Evolutionary conservation across 164 flowering plant genomes (phyloP), one percentile per base, ranked within the genome.

Genomic region (Brasenia schreberi): DNA sequence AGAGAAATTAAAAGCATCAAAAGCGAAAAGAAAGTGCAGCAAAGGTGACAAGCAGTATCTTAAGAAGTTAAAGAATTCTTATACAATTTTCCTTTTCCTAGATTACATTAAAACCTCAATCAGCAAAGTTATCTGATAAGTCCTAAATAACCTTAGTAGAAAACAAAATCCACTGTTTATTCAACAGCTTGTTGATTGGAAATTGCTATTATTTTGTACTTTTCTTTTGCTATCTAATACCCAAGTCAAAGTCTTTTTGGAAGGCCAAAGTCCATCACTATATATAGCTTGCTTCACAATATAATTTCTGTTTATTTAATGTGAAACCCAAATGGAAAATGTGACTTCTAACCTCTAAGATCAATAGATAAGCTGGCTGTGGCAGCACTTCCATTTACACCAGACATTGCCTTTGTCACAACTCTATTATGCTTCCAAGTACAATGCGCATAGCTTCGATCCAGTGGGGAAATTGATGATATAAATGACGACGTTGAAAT

Each of bases 301-400:
- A 60, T 1, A 60, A 60, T 6, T n/a, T 9, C 4, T n/a, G 7
- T 1, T 60, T 19, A 17, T 17, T 9, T 60, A 11, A 60, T 1
- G 27, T 7, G 6, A 60, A 60, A 60, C 27, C 10, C 7, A 60
- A 19, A 60, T 6, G 9, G 9, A 60, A 17, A 61, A 61, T 58
- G 18, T 18, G 33, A 18, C 5, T 10, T 23, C 42, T 23, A 42
- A 85, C 98, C 98, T 88, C 71, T 88, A 75, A 93, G 76, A 77
- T 90, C 86, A 73, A 93, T 83, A 39, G 92, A 81, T 75, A 90
- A 76, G 33, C 94, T 92, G 19, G 89, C 64, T 7, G 67, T 23
- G 53, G 84, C 78, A 69, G 71, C 83, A 67, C 18, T 74, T 59
- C 79, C 87, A 61, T 77, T 79, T 14, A 83, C 45, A 73, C 79